Percentiles rank a stretch among this genome's conserved stretches.
phyloP scores from a whole-genome alignment of 768 basidiomycete genomes.

The Coprinopsis strossmayeri region DNA sequence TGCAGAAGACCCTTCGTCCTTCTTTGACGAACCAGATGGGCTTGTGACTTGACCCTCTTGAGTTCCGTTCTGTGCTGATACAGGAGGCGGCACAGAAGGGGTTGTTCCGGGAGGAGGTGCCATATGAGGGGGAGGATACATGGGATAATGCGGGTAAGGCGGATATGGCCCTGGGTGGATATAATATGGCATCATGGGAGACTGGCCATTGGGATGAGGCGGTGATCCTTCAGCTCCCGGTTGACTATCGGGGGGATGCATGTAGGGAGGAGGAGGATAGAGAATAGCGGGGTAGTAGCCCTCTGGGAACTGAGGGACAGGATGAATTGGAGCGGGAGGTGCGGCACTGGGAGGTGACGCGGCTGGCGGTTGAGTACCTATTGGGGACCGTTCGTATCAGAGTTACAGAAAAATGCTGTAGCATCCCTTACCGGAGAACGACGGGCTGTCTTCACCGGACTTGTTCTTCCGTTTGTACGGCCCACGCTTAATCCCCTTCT shows the following conservation, averaged over 20 bases:
- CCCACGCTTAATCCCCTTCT: conserved; percentile 83
- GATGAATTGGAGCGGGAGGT: conserved; percentile 17
- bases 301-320: conserved; percentile 30
- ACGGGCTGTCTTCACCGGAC: conserved; percentile 14
- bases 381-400: conserved; percentile 23
- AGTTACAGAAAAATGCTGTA: conserved; percentile 6
- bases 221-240: conserved; percentile 21
- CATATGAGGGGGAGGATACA: conserved; percentile 24
- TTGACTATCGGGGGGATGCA: conserved; percentile 24
- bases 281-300: conserved; percentile 37
- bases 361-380: conserved; percentile 18
- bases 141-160: conserved; percentile 28
- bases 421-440: conserved; percentile 14
- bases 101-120: conserved; percentile 11
- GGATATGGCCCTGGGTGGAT: conserved; percentile 28
- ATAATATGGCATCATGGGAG: conserved; percentile 32
- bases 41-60: conserved; percentile 20
- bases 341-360: conserved; percentile 12
- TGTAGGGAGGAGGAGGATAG: conserved; percentile 27
- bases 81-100: conserved; percentile 13
- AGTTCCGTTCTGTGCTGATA: background rate
- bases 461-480: conserved; percentile 70
- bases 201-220: conserved; percentile 26
- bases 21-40: conserved; percentile 23
- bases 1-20: conserved; percentile 16